phyloP scores from a whole-genome alignment of 495 filamentous ascomycete genomes.

The Tuber umbilicatum region DNA sequence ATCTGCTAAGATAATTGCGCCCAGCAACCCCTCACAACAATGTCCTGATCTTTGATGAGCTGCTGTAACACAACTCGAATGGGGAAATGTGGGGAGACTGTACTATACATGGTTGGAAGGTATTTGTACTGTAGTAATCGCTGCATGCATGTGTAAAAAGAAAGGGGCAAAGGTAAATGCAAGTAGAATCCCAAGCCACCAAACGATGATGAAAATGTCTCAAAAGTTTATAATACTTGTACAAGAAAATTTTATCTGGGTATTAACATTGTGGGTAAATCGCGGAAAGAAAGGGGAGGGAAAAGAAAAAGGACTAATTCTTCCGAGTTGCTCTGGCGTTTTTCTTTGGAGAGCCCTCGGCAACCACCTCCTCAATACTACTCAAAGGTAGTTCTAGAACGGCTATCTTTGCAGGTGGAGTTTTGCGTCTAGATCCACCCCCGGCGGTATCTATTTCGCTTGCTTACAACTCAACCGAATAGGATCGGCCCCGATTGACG shows the following conservation, averaged over 20 bases:
- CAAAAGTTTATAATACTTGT: conserved; percentile 7
- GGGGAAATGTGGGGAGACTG: too few relatives aligned
- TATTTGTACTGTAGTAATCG: too few relatives aligned
- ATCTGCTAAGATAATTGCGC: too few relatives aligned
- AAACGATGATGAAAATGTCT: background rate
- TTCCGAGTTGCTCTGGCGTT: conserved; percentile 17
- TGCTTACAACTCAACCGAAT: background rate
- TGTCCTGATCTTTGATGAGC: too few relatives aligned
- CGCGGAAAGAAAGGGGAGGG: background rate
- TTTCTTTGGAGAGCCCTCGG: conserved; percentile 21
- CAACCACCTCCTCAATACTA: conserved; percentile 24
- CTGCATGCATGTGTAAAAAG: too few relatives aligned
- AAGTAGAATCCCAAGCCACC: background rate
- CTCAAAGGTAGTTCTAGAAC: conserved; percentile 16
- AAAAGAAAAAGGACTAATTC: conserved; percentile 9
- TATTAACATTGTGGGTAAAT: background rate
- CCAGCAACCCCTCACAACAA: too few relatives aligned
- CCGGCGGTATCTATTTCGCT: background rate
- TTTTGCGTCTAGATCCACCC: conserved; percentile 1
- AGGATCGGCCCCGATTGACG: background rate
- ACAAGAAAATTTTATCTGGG: background rate
- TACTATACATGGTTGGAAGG: too few relatives aligned
- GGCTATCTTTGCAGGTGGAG: conserved; percentile 10
- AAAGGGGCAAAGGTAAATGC: background rate
- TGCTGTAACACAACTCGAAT: too few relatives aligned